Percentiles rank a stretch among this genome's conserved stretches.
These are phyloP conservation scores for Phylloboletellus chloephorus DNA, from an alignment of 1,284 basidiomycete species.

Conservation along the genomic window DNA sequence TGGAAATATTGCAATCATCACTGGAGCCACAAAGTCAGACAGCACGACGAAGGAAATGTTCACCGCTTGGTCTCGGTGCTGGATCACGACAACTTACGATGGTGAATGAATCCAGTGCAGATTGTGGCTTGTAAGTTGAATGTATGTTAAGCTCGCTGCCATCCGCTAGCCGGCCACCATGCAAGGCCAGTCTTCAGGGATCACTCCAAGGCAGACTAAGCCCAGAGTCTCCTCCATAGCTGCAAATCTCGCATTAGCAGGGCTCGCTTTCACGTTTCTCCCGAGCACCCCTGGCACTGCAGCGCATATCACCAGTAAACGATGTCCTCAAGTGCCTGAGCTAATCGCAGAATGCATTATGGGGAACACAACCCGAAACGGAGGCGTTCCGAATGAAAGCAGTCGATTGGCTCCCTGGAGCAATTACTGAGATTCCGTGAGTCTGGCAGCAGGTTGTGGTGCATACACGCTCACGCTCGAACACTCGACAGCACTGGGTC, in stretches of 20 bases:
- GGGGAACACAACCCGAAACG: slow-evolving; percentile 23
- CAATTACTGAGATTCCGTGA: slow-evolving; percentile 34
- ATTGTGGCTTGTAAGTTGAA: too few species aligned
- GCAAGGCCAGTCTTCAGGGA: slow-evolving; percentile 15
- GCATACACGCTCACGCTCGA: slow-evolving; percentile 1
- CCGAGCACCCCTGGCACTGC: slow-evolving; percentile 10
- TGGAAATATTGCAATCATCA: neutral
- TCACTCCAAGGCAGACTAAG: neutral
- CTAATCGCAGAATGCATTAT: slow-evolving; percentile 25
- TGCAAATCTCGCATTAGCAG: slow-evolving; percentile 16
- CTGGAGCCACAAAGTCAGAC: neutral
- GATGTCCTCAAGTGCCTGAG: slow-evolving; percentile 28
- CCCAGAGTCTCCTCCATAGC: slow-evolving; percentile 9
- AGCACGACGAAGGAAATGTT: too few species aligned
- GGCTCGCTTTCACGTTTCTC: slow-evolving; percentile 16
- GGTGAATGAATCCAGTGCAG: neutral
- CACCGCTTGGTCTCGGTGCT: too few species aligned
- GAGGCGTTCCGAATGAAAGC: slow-evolving; percentile 32
- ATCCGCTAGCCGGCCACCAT: too few species aligned
- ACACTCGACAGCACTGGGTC: slow-evolving; percentile 30
- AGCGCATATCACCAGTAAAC: neutral
- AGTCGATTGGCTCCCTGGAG: slow-evolving; percentile 34
- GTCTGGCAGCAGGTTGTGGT: slow-evolving; percentile 5
- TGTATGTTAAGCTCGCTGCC: too few species aligned
- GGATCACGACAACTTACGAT: slow-evolving; percentile 3